Evolutionary conservation across 306 rosid genomes (phyloP).

Genomic region (Vachellia pachyceras): DNA sequence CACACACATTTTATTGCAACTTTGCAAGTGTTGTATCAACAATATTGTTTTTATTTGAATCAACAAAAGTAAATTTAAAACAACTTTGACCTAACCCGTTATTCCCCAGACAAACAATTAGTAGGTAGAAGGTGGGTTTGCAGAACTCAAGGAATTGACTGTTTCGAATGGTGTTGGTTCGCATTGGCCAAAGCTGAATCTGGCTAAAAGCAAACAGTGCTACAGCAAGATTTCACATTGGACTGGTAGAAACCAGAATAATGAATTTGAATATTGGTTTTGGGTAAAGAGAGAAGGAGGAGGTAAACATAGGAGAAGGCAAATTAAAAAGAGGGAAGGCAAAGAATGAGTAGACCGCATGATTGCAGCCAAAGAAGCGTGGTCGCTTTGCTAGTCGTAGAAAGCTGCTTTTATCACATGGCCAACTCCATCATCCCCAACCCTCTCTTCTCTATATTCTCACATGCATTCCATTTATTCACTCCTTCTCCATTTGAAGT

Average conservation of each 20-base stretch:
- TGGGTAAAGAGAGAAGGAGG: not conserved
- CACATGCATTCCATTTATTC: slow-evolving; percentile 34
- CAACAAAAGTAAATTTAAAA: not conserved
- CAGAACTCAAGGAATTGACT: not conserved
- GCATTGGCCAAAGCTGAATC: slow-evolving; percentile 9
- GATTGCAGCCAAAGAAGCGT: slow-evolving; percentile 96
- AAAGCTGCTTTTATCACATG: slow-evolving; percentile 97
- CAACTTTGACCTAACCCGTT: not conserved
- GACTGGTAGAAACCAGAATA: not conserved
- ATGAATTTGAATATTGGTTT: not conserved
- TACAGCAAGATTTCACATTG: not conserved
- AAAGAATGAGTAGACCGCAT: slow-evolving; percentile 71
- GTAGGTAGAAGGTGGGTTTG: not conserved
- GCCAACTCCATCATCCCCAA: slow-evolving; percentile 53
- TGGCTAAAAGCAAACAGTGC: not conserved
- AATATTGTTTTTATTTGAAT: not conserved
- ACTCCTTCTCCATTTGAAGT: slow-evolving; percentile 15
- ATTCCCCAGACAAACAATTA: not conserved
- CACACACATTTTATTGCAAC: not conserved
- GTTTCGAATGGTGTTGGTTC: not conserved
- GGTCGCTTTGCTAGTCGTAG: slow-evolving; percentile 72
- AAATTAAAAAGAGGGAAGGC: slow-evolving; percentile 4
- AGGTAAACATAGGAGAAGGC: slow-evolving; percentile 43
- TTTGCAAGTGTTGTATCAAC: not conserved
- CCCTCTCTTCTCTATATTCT: slow-evolving; percentile 11